phyloP scores from a whole-genome alignment of 2,329 filamentous ascomycete genomes.

The Cladosporium cucumerinum region DNA sequence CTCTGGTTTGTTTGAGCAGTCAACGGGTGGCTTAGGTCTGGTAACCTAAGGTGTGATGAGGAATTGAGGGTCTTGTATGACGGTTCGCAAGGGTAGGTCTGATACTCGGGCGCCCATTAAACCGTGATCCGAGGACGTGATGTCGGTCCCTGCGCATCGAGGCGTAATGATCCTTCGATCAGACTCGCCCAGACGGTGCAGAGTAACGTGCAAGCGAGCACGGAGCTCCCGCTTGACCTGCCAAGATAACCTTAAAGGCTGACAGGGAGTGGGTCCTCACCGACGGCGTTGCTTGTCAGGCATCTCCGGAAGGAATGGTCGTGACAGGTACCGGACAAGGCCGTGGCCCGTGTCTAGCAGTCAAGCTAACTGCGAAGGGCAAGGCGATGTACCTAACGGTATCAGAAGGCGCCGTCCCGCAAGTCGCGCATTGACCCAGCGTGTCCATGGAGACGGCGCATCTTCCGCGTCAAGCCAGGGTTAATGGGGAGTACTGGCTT shows the following conservation, averaged over 20 bases:
- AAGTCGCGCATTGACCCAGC: background rate
- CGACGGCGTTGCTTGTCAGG: background rate
- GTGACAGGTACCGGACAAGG: background rate
- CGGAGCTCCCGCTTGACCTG: background rate
- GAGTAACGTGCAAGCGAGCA: background rate
- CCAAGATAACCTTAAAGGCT: background rate
- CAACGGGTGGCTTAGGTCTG: background rate
- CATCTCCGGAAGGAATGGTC: background rate
- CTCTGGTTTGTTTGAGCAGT: background rate
- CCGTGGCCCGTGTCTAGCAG: background rate
- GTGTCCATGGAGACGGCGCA: background rate
- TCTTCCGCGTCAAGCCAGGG: background rate
- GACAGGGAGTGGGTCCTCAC: background rate
- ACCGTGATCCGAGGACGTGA: background rate
- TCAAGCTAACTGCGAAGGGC: background rate
- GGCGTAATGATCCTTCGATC: conserved; percentile 16
- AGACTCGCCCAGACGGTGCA: background rate
- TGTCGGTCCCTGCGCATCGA: conserved; percentile 4
- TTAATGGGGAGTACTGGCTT: background rate
- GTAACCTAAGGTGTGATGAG: background rate
- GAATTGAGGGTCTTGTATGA: background rate
- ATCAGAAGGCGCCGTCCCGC: background rate
- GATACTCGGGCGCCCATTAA: background rate
- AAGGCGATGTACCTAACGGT: background rate
- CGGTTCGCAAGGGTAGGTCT: background rate